Evolutionary conservation across 2,329 filamentous ascomycete genomes (phyloP).

Genomic region (Diaporthe eres): DNA sequence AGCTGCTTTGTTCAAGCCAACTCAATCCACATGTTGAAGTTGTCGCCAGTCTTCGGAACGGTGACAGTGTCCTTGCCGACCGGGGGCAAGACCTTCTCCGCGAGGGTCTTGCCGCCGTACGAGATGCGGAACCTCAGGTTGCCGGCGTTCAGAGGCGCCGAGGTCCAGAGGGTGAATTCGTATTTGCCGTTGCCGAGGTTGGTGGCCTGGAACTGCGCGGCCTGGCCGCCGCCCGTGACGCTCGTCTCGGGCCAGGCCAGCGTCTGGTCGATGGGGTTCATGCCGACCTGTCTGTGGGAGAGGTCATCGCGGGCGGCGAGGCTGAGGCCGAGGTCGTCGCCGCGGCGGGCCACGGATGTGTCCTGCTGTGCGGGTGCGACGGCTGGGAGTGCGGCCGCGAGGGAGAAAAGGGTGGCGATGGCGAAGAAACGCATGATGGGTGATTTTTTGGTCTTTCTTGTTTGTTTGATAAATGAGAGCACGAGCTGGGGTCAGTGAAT

Average conservation of each 20-base stretch:
- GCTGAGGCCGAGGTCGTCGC: neutral
- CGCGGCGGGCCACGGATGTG: conserved; percentile 2
- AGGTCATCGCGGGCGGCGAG: conserved; percentile 16
- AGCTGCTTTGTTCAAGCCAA: neutral
- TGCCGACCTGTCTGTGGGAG: neutral
- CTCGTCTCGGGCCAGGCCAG: neutral
- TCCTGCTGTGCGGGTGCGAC: neutral
- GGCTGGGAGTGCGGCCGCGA: conserved; percentile 3
- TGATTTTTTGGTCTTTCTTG: no score
- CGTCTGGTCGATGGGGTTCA: conserved; percentile 16
- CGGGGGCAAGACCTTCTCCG: neutral
- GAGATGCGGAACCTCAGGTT: conserved; percentile 11
- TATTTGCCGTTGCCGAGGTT: conserved; percentile 17
- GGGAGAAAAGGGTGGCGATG: neutral
- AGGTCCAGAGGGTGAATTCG: conserved; percentile 12
- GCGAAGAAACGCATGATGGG: conserved; percentile 12
- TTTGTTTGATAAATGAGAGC: neutral
- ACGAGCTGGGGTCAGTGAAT: neutral
- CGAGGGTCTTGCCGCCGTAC: neutral
- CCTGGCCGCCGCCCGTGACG: neutral
- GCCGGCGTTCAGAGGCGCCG: neutral
- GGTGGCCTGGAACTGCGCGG: conserved; percentile 5
- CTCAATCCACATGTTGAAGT: conserved; percentile 11
- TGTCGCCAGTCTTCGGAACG: conserved; percentile 1
- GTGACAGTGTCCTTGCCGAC: neutral